Evolutionary conservation across 176 grass and related monocot species (phyloP).

Genomic region (Themeda triandra): DNA sequence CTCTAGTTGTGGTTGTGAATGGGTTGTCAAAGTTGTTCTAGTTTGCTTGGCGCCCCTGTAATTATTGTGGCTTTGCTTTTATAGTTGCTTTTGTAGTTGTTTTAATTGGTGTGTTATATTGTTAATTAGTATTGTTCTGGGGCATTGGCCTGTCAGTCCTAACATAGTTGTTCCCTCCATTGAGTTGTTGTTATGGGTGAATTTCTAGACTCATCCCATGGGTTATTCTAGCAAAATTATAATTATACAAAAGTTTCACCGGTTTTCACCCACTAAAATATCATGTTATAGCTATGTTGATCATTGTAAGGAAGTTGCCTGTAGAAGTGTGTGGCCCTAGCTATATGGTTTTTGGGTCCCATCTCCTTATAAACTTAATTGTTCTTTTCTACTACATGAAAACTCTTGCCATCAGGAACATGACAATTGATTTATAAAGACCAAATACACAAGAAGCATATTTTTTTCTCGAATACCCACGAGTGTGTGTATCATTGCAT

Average conservation of each 20-base stretch:
- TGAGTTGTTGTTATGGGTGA: neutral
- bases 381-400: too few relatives aligned
- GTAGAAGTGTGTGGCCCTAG: too few relatives aligned
- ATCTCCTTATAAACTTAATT: too few relatives aligned
- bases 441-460: neutral
- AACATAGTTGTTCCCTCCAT: neutral
- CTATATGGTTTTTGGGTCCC: too few relatives aligned
- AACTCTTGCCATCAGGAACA: neutral
- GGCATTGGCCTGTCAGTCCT: neutral
- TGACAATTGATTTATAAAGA: neutral
- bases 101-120: neutral
- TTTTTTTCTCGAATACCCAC: too few relatives aligned
- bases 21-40: neutral
- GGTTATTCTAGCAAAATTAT: neutral
- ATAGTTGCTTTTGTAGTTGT: neutral
- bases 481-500: too few relatives aligned
- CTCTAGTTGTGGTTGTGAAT: neutral
- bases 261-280: neutral
- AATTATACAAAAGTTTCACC: neutral
- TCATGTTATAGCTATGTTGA: too few relatives aligned
- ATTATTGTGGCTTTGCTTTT: neutral
- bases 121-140: neutral
- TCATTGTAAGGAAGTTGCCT: too few relatives aligned
- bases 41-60: neutral
- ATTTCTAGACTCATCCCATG: neutral